Evolutionary conservation across 192 early-diverging fungal genomes (phyloP), one percentile per base, ranked within the genome.

Genomic region (Podila epicladia): DNA sequence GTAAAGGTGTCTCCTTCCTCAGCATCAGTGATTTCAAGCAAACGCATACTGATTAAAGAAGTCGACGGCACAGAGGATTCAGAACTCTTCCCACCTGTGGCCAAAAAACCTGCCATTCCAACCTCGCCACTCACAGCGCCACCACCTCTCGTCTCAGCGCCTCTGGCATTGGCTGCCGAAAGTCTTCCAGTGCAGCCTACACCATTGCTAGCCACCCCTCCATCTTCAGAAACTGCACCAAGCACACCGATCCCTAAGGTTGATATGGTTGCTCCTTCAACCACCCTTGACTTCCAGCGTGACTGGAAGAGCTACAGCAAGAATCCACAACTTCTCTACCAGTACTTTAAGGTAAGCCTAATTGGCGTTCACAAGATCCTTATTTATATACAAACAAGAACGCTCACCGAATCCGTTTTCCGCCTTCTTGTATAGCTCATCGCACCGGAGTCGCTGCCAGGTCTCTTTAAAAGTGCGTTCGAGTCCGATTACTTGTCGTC

Each of bases 221-320:
- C 63, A 61, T 22, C 65, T 35, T 37, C 67, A 26, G 13, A 26
- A 24, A 11, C 35, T 15, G 9, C 58, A 4, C 32, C 45, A 15
- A 62, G 45, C 41, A 28, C 3, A 9, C 31, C 26, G 17, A 19
- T 13, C 5, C n/a, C 11, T 19, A 59, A 12, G 7, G 31, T 60
- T 3, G 50, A 74, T 2, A 64, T 86, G 53, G 64, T 68, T 6
- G 49, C 68, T 28, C 90, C 91, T 13, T 82, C 60, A n/a, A 91
- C 88, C 15, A 89, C 89, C 60, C 85, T 82, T 70, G 93, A 94
- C 59, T 93, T 94, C 71, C 89, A 93, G 63, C 79, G 91, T 9
- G 90, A 93, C 61, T 94, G 93, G 92, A 91, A 90, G 67, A 85
- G 83, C 59, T 83, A 89, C 29, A 87, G 84, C 63, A 60, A 66